Evolutionary conservation across 257 asterid genomes (phyloP).

Genomic region (Forsythia suspensa): DNA sequence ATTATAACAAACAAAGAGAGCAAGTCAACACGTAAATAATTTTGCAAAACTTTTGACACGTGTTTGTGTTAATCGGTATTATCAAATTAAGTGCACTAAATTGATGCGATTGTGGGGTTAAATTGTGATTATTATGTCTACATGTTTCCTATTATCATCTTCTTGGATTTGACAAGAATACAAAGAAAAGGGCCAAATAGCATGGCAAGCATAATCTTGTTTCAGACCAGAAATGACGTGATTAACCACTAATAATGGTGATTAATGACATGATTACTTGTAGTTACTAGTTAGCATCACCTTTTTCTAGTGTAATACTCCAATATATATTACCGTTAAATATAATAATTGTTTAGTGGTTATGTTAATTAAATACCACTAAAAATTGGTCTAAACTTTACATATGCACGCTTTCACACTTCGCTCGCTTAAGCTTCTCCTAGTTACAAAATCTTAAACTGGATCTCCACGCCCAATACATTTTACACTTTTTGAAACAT

Average conservation of each 20-base stretch:
- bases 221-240: neutral
- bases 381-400: no score
- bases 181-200: neutral
- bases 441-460: no score
- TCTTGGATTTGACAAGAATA: neutral
- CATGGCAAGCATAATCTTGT: constrained; percentile 1
- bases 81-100: neutral
- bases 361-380: no score
- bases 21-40: no score
- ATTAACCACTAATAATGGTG: neutral
- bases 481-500: no score
- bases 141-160: neutral
- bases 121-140: neutral
- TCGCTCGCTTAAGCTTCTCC: no score
- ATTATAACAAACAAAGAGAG: no score
- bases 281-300: neutral
- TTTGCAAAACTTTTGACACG: neutral
- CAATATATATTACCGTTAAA: no score
- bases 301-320: neutral
- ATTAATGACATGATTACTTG: neutral
- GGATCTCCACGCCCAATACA: no score
- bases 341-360: no score
- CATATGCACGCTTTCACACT: no score
- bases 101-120: constrained; percentile 3
- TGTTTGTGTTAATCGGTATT: neutral